Evolutionary conservation across 208 protist species (phyloP), one percentile per base, ranked within the genome.

Genomic region (Novymonas esmeraldas): DNA sequence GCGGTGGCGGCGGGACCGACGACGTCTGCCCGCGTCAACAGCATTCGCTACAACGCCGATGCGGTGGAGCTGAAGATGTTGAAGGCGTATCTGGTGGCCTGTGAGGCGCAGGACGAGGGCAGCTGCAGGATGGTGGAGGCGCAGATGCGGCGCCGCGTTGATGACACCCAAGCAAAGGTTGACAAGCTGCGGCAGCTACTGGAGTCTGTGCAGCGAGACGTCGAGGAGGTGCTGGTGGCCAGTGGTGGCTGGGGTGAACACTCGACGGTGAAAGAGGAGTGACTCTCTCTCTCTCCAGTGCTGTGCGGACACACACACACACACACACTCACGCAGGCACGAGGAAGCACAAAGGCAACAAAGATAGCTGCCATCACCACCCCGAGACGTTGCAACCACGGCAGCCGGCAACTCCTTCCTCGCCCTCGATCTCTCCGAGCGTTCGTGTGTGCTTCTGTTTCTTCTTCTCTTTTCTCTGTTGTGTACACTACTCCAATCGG

Each of bases 1-100:
- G 76, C 84, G 59, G 55, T 82, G 20, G 68, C 70, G 11, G 46
- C 74, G 0, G 77, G 63, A 4, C 66, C 78, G 20, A 64, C 48
- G 16, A 69, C 87, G 41, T 82, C 81, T 3, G 76, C 74, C 14
- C 78, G 84, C n/a, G 82, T 77, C 20, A 83, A 67, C 54, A 89
- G 67, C 2, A 75, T 82, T 14, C 74, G 83, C 46, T 70, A 76
- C 44, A 83, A 63, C 72, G 78, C 63, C 5, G 69, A 78, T 38
- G 64, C 78, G 7, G 76, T 73, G 11, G 82, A 90, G 52, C 24
- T 67, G 14, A 59, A 72, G 26, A 48, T 93, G 22, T 74, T 93
- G 4, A 62, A 42, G 13, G 42, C 60, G n/a, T 93, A 90, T 56
- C 38, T 79, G 34, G 60, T 75, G 16, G 84, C 79, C 6, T 54